Evolutionary conservation across 2,329 filamentous ascomycete genomes (phyloP).

Genomic region (Aspergillus arachidicola): DNA sequence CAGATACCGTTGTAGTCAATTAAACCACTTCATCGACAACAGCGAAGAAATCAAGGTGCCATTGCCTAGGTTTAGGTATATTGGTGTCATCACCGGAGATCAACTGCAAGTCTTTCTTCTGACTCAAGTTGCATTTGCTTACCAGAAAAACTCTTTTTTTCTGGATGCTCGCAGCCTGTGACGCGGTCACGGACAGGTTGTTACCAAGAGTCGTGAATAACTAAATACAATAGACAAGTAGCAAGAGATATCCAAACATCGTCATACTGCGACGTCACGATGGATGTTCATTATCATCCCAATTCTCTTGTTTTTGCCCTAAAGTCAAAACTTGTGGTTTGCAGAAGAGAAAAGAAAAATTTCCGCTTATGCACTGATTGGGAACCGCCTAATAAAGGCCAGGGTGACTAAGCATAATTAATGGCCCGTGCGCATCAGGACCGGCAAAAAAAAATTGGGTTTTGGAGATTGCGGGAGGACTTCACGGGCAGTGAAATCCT

Average conservation of each 20-base stretch:
- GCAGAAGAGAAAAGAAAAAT: conserved; percentile 17
- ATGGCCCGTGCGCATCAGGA: conserved; percentile 18
- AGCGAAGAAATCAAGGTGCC: conserved; percentile 56
- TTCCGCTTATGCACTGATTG: conserved; percentile 11
- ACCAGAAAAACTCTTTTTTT: conserved; percentile 25
- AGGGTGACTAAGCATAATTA: conserved; percentile 21
- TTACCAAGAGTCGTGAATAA: conserved; percentile 8
- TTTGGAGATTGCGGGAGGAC: neutral
- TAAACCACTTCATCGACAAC: conserved; percentile 53
- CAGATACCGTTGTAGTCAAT: conserved; percentile 99
- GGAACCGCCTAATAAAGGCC: conserved; percentile 8
- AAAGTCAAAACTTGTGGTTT: conserved; percentile 10
- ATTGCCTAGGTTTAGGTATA: conserved; percentile 47
- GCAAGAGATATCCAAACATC: conserved; percentile 12
- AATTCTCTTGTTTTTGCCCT: conserved; percentile 1
- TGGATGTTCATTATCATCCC: conserved; percentile 20
- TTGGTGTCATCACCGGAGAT: conserved; percentile 50
- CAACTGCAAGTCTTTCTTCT: conserved; percentile 20
- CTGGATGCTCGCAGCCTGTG: conserved; percentile 14
- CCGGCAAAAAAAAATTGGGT: conserved; percentile 13
- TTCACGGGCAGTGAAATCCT: neutral
- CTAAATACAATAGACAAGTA: conserved; percentile 17
- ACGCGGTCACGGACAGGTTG: conserved; percentile 10
- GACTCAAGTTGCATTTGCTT: conserved; percentile 20
- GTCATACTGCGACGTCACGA: conserved; percentile 18